Evolutionary conservation across 2,329 filamentous ascomycete genomes (phyloP).

Genomic region (Fusarium sp.): DNA sequence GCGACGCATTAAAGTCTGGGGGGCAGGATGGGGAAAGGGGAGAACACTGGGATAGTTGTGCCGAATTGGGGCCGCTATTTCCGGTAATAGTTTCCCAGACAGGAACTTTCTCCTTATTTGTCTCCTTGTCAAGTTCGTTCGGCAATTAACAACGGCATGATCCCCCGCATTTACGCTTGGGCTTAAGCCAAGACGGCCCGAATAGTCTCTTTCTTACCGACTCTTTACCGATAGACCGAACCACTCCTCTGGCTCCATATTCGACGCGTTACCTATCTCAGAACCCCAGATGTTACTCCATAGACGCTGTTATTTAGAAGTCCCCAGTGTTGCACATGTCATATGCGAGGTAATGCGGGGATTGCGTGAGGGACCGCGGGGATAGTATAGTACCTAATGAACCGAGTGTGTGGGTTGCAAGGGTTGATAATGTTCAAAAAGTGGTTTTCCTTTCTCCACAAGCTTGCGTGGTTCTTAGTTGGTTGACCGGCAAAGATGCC

Average conservation of each 20-base stretch:
- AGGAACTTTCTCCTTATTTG: not conserved
- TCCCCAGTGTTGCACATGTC: not conserved
- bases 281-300: not conserved
- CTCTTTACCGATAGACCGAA: not conserved
- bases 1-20: too few species aligned
- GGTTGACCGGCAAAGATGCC: not conserved
- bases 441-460: not conserved
- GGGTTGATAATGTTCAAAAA: not conserved
- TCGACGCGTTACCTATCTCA: too few species aligned
- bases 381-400: not conserved
- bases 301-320: not conserved
- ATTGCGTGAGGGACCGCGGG: not conserved
- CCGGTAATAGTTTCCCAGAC: not conserved
- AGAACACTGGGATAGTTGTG: not conserved
- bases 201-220: not conserved
- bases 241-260: not conserved
- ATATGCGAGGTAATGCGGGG: not conserved
- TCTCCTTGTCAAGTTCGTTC: not conserved
- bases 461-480: not conserved
- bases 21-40: too few species aligned
- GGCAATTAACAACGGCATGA: not conserved
- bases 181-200: not conserved
- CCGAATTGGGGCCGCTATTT: not conserved
- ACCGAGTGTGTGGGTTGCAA: not conserved
- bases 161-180: not conserved